phyloP scores from a whole-genome alignment of 2,329 filamentous ascomycete species.

The Neobulgaria alba region DNA sequence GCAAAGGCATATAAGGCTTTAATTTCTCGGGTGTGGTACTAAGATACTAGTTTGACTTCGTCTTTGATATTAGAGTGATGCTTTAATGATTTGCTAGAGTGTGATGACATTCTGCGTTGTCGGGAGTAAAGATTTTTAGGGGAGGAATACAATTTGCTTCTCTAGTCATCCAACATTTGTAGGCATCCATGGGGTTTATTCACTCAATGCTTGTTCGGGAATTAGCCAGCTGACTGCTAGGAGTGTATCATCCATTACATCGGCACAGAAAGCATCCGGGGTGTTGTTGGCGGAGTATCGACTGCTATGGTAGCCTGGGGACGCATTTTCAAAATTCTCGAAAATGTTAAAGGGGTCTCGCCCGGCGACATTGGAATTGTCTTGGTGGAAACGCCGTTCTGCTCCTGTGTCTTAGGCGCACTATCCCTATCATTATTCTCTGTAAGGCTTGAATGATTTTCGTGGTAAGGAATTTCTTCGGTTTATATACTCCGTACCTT shows the following conservation, averaged over 20 bases:
- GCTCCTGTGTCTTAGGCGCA: background rate
- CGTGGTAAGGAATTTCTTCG: background rate
- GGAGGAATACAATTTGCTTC: constrained; percentile 41
- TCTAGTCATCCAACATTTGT: constrained; percentile 47
- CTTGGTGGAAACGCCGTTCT: background rate
- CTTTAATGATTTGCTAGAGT: too few relatives aligned
- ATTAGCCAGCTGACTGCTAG: constrained; percentile 44
- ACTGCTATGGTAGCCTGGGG: background rate
- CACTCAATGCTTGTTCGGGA: constrained; percentile 40
- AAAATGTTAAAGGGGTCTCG: background rate
- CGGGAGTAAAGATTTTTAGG: too few relatives aligned
- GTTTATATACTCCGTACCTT: constrained; percentile 28
- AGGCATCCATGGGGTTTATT: constrained; percentile 44
- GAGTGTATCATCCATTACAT: constrained; percentile 41
- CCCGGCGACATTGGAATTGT: background rate
- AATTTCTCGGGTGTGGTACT: too few relatives aligned
- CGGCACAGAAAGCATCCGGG: constrained; percentile 40
- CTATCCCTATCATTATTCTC: background rate
- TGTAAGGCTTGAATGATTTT: background rate
- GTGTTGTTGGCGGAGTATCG: constrained; percentile 1
- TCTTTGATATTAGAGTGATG: too few relatives aligned
- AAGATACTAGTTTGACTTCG: too few relatives aligned
- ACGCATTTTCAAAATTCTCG: background rate
- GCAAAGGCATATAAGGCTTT: too few relatives aligned
- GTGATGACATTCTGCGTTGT: too few relatives aligned